Conservation (phyloP, 2,329 filamentous ascomycete genomes). For the Spiromastix sp. region DNA sequence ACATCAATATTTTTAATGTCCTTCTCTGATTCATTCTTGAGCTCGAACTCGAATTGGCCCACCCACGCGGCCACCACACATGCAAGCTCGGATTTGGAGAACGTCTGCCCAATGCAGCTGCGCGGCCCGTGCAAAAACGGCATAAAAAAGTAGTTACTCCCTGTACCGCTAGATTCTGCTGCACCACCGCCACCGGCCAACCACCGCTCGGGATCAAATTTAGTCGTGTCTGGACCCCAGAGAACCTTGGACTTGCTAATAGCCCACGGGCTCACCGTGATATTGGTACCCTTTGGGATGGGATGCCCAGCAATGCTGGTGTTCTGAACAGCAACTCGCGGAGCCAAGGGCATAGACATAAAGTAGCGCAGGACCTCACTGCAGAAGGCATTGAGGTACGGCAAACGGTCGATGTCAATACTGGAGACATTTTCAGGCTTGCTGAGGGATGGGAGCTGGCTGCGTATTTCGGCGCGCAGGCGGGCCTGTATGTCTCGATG, state of each 20-base stretch:
- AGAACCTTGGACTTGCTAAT: conserved; percentile 58
- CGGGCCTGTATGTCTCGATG: conserved; percentile 39
- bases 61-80: conserved; percentile 31
- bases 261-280: conserved; percentile 58
- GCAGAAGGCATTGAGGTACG: conserved; percentile 68
- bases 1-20: too few relatives aligned
- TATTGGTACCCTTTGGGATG: conserved; percentile 58
- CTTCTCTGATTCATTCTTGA: too few relatives aligned
- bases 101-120: conserved; percentile 31
- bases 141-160: conserved; percentile 29
- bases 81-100: conserved; percentile 31
- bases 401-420: conserved; percentile 52
- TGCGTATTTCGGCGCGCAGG: conserved; percentile 42
- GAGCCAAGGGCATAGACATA: conserved; percentile 30
- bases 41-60: conserved; percentile 23
- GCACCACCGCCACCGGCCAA: conserved; percentile 42
- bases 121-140: conserved; percentile 31
- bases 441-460: conserved; percentile 33
- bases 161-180: conserved; percentile 35
- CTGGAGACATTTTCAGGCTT: conserved; percentile 17
- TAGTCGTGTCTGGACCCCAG: conserved; percentile 63
- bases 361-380: conserved; percentile 55
- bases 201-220: conserved; percentile 74
- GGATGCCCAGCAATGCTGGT: conserved; percentile 51
- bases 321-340: conserved; percentile 30